Base-by-base conservation (phyloP, 805 yeast genomes). In the Priceomyces medius region DNA sequence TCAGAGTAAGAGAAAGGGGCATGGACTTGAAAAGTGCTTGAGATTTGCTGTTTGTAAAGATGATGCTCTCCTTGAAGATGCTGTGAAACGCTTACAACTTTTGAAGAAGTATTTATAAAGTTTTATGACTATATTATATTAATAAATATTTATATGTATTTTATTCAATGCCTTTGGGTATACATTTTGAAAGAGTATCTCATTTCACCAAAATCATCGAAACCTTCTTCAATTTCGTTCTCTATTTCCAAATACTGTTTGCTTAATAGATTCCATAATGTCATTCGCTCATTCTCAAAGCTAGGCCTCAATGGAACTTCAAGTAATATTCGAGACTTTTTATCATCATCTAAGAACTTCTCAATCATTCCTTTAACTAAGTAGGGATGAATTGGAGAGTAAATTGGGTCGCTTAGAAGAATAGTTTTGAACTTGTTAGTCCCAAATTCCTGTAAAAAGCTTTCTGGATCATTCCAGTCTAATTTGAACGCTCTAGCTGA, bases 11-110 rank as follows among this genome's bases (percentile, higher is more conserved):
- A 63, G 71, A 51, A 45, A 46, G 16, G 89, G 85, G 23, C 71
- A 77, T 42, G 80, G 83, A 13, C 89, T 91, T 42, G 96, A 90
- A 58, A 83, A 87, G 53, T 79, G 88, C 58, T 70, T 93, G 46
- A 81, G 99, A 58, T 90, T 93, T 62, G 98, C 99, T 12, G 95
- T 93, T 14, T 93, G 99, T 74, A 93, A 93, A 68, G 96, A 86
- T 53, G 95, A 93, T 58, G 74, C 69, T 3, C 73, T 87, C 44
- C 73, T 93, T 49, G 82, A 79, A 50, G 88, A 84, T 50, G 97
- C 98, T 0, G 96, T 83, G 17, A 77, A 69, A 45, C 80, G 89
- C 63, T 76, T 93, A 50, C 71, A 77, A 54, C 79, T 78, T 31
- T 74, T 91, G 55, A 84, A 83, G 66, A 64, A 84, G 37, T 88